These are phyloP conservation scores for Stemphylium beticola DNA, from an alignment of 2,329 filamentous ascomycete species.

Conservation along the genomic window DNA sequence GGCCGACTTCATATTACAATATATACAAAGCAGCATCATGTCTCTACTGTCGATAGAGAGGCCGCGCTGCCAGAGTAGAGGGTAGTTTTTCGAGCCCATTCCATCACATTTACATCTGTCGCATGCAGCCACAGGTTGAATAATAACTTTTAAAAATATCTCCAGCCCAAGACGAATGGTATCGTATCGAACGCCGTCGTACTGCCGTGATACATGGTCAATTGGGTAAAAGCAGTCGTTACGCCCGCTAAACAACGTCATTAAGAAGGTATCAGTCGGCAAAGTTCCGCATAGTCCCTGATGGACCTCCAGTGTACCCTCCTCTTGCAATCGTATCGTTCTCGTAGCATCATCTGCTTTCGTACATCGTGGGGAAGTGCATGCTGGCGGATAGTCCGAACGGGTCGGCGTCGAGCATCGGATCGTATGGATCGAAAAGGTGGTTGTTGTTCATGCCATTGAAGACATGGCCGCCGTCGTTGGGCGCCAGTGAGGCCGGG, in stretches of 20 bases:
- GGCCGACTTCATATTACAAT: conserved; percentile 24
- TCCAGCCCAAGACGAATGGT: conserved; percentile 13
- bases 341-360: conserved; percentile 45
- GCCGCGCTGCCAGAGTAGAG: conserved; percentile 16
- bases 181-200: conserved; percentile 32
- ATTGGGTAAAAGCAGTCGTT: conserved; percentile 14
- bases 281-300: conserved; percentile 4
- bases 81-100: conserved; percentile 2
- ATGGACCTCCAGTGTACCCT: conserved; percentile 6
- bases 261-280: conserved; percentile 19
- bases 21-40: conserved; percentile 29
- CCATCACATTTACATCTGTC: conserved; percentile 13
- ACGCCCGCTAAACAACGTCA: conserved; percentile 43
- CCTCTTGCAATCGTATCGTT: conserved; percentile 15
- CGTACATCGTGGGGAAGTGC: conserved; percentile 85
- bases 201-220: conserved; percentile 23
- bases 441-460: conserved; percentile 57
- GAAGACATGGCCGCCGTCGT: conserved; percentile 48
- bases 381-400: conserved; percentile 93
- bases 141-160: conserved; percentile 37
- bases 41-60: conserved; percentile 13
- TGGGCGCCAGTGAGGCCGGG: conserved; percentile 40
- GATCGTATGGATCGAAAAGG: conserved; percentile 76
- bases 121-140: conserved; percentile 10
- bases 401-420: conserved; percentile 88